Evolutionary conservation across 768 basidiomycete genomes (phyloP).

Genomic region (Naganishia kalamii): DNA sequence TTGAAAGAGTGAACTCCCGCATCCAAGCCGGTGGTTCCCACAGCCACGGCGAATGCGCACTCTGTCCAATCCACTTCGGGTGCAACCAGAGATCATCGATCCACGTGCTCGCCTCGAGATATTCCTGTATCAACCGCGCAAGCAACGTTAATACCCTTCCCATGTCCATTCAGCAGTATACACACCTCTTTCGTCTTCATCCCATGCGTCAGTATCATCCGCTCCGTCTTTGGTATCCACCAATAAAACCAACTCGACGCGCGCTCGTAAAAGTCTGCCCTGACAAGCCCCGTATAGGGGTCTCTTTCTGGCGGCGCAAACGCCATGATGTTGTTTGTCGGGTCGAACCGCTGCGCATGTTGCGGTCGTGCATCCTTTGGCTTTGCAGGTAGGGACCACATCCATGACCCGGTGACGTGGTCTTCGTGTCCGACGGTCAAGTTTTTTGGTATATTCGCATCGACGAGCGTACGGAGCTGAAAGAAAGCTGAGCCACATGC

Average conservation of each 20-base stretch:
- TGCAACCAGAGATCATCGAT: slow-evolving; percentile 17
- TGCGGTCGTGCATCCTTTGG: not conserved
- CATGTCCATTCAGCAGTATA: not conserved
- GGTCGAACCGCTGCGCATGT: not conserved
- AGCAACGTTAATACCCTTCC: not conserved
- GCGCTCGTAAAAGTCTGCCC: slow-evolving; percentile 25
- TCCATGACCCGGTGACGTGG: slow-evolving; percentile 27
- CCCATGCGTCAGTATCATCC: slow-evolving; percentile 31
- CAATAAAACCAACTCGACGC: slow-evolving; percentile 23
- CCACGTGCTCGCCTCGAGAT: slow-evolving; percentile 9
- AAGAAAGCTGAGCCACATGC: not conserved
- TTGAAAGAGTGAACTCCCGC: not conserved
- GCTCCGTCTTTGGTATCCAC: slow-evolving; percentile 23
- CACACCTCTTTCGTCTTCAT: slow-evolving; percentile 30
- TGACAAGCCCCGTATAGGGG: slow-evolving; percentile 29
- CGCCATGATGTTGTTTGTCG: slow-evolving; percentile 14
- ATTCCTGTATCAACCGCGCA: slow-evolving; percentile 2
- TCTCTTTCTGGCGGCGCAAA: slow-evolving; percentile 26
- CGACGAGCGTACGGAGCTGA: slow-evolving; percentile 31
- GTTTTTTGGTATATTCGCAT: slow-evolving; percentile 22
- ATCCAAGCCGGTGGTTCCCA: slow-evolving; percentile 17
- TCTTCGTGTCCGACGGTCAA: slow-evolving; percentile 29
- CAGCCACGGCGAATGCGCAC: slow-evolving; percentile 3
- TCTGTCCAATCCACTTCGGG: slow-evolving; percentile 19
- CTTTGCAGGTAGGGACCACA: slow-evolving; percentile 25